Conservation (phyloP, 1,284 basidiomycete genomes). For the Trichosporon asahii region DNA sequence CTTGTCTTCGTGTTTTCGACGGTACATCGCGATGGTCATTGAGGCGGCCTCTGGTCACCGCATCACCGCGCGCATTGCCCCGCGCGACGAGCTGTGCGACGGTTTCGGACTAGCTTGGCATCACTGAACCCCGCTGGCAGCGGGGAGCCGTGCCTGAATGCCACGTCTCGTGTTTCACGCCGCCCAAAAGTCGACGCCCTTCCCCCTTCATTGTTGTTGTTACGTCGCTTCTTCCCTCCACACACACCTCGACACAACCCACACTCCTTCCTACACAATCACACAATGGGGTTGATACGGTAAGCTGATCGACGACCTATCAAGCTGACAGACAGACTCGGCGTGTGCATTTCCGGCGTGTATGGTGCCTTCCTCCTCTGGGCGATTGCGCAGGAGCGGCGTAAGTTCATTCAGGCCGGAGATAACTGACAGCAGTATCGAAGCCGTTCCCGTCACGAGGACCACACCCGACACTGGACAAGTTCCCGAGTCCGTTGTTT, state of each 20-base stretch:
- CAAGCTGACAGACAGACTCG: conserved; percentile 33
- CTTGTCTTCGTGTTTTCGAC: too few species aligned
- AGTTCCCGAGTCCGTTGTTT: conserved; percentile 82
- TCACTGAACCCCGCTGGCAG: not conserved
- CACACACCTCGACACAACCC: not conserved
- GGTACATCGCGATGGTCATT: too few species aligned
- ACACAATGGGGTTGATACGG: conserved; percentile 18
- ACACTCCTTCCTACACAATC: not conserved
- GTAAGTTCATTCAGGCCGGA: not conserved
- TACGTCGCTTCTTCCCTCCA: not conserved
- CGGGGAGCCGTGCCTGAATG: conserved; percentile 8
- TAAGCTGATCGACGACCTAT: too few species aligned
- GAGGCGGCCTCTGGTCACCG: not conserved
- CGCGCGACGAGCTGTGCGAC: not conserved
- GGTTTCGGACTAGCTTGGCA: not conserved
- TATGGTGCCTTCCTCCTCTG: conserved; percentile 61
- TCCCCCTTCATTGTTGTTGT: not conserved
- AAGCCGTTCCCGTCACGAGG: conserved; percentile 68
- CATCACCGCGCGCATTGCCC: not conserved
- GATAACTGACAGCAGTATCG: conserved; percentile 59
- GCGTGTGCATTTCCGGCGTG: conserved; percentile 50
- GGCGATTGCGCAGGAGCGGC: conserved; percentile 81
- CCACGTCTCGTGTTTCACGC: conserved; percentile 10
- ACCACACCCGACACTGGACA: conserved; percentile 53
- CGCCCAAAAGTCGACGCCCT: not conserved